Percentiles rank a stretch among this genome's conserved stretches.
These are phyloP conservation scores for Globisporangium megalacanthum DNA, from an alignment of 352 stramenopile species.

Conservation along the genomic window DNA sequence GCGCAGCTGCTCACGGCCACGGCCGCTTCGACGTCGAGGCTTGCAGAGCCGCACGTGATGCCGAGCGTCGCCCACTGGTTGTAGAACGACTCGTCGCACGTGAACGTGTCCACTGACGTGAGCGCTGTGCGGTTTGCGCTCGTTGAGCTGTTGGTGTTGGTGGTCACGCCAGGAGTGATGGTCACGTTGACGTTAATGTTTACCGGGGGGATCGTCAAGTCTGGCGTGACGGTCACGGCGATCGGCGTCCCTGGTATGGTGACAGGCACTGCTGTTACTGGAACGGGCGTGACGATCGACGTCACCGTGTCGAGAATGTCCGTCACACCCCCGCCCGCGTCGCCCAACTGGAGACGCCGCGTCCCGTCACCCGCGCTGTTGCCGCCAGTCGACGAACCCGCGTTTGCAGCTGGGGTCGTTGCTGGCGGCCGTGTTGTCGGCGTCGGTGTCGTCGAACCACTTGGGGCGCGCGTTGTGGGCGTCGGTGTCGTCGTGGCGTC, in stretches of 20 bases:
- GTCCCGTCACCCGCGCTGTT: constrained; percentile 2
- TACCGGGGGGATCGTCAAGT: background rate
- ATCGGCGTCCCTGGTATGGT: background rate
- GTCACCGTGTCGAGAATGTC: background rate
- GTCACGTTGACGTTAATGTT: constrained; percentile 5
- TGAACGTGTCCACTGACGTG: constrained; percentile 33
- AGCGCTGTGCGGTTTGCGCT: constrained; percentile 14
- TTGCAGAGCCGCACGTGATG: constrained; percentile 43
- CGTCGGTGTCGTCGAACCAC: background rate
- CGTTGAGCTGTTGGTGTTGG: constrained; percentile 5
- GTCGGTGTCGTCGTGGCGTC: constrained; percentile 5
- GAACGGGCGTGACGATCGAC: background rate
- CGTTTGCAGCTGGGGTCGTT: background rate
- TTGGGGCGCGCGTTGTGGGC: constrained; percentile 1
- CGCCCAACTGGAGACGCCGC: constrained; percentile 5
- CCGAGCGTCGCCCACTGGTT: constrained; percentile 61
- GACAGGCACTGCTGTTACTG: background rate
- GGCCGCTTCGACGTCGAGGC: constrained; percentile 46
- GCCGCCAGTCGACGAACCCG: background rate
- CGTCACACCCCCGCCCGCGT: background rate
- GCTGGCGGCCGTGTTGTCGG: constrained; percentile 6
- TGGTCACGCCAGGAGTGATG: background rate
- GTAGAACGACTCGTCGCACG: constrained; percentile 79
- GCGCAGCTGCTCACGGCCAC: constrained; percentile 50
- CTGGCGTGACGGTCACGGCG: constrained; percentile 1